Conservation (phyloP, 164 flowering plant genomes). For the Vitis riparia region DNA sequence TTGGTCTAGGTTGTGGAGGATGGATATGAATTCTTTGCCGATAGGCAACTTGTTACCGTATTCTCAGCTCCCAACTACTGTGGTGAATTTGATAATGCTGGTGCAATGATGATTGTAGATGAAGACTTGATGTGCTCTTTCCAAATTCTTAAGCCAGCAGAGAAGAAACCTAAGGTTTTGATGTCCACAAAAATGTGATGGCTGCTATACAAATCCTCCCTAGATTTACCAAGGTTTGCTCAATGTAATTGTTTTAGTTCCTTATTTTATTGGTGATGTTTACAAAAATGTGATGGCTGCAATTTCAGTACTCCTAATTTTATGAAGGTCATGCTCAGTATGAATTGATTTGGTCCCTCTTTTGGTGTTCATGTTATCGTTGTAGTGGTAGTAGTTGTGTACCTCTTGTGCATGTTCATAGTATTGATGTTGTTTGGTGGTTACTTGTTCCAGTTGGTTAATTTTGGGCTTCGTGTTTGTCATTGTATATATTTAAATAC, state of each 20-base stretch:
- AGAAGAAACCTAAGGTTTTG: constrained; percentile 48
- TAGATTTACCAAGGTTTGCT: constrained; percentile 23
- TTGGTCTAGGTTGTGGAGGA: constrained; percentile 61
- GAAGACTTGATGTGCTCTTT: constrained; percentile 67
- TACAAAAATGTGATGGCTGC: constrained; percentile 35
- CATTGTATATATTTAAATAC: neutral
- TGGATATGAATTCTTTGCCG: constrained; percentile 74
- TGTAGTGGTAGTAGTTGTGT: neutral
- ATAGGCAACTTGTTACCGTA: constrained; percentile 59
- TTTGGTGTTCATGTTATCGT: too few relatives aligned
- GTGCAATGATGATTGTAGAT: constrained; percentile 73
- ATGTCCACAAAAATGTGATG: constrained; percentile 46
- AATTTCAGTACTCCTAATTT: neutral
- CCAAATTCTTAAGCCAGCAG: constrained; percentile 67
- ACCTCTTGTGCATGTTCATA: too few relatives aligned
- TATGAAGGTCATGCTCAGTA: constrained; percentile 20
- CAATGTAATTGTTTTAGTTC: neutral
- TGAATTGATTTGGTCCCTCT: neutral
- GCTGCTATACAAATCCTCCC: neutral
- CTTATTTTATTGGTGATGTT: constrained; percentile 25
- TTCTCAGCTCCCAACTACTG: constrained; percentile 63
- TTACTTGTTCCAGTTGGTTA: neutral
- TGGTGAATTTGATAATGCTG: constrained; percentile 69
- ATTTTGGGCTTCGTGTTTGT: neutral
- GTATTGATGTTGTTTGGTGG: too few relatives aligned